Conservation (phyloP, 495 filamentous ascomycete genomes). For the Penicillium canariense region DNA sequence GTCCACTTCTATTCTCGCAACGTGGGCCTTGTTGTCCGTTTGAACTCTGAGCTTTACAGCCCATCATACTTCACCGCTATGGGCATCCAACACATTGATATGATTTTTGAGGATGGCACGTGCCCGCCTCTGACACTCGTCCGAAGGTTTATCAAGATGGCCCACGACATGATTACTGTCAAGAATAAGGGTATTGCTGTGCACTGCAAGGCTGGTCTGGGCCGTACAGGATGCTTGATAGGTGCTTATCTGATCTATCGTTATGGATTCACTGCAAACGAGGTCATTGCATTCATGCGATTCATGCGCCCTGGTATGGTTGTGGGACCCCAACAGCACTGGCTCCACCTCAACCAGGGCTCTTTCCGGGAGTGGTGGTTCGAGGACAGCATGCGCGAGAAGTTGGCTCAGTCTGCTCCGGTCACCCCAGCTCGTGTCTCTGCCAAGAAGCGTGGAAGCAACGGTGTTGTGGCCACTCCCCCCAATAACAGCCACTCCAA, state of each 20-base stretch:
- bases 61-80: constrained; percentile 93
- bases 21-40: constrained; percentile 87
- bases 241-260: constrained; percentile 97
- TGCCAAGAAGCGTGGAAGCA: constrained; percentile 48
- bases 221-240: constrained; percentile 94
- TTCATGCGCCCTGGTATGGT: constrained; percentile 99
- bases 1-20: constrained; percentile 81
- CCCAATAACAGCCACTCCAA: constrained; percentile 71
- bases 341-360: constrained; percentile 95
- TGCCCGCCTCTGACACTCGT: constrained; percentile 86
- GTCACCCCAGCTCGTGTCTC: constrained; percentile 75
- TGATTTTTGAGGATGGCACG: constrained; percentile 99
- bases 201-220: constrained; percentile 96
- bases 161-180: constrained; percentile 88
- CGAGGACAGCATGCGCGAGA: constrained; percentile 78
- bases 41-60: constrained; percentile 95
- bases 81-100: constrained; percentile 92
- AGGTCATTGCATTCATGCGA: constrained; percentile 97
- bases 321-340: constrained; percentile 98
- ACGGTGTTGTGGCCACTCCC: constrained; percentile 73
- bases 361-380: constrained; percentile 98
- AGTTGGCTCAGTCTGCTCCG: constrained; percentile 60
- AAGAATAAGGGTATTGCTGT: constrained; percentile 89
- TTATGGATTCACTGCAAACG: constrained; percentile 97
- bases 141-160: constrained; percentile 87